Base-by-base conservation (phyloP, 2,329 filamentous ascomycete genomes). In the Aspergillus ochraceoroseus region DNA sequence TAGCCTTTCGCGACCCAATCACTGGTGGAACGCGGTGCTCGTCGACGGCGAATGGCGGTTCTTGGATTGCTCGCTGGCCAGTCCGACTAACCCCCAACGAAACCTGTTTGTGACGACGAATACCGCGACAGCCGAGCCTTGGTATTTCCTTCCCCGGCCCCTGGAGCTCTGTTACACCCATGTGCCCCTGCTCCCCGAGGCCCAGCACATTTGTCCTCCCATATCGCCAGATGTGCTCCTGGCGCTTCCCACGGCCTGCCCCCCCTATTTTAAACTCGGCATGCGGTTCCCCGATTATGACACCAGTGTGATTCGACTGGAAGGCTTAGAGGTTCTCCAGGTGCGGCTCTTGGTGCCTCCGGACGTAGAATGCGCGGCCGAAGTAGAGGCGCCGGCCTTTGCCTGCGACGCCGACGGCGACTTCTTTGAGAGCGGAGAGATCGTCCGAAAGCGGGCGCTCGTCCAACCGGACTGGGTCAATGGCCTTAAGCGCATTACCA, bases 11-110 rank as follows among this genome's bases (percentile, higher is more conserved):
- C 80, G 83, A 19, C 77, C 90, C 0, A 98, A 98, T 57, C 92
- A 98, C 66, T 96, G 85, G 81, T 98, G 92, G 92, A 98, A 98
- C 54, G 82, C 87, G 0, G 87, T 96, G 12, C 70, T 95, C 23
- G 82, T 95, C 6, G 92, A 98, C 62, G 83, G 85, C 14, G 88
- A 95, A 66, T 98, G 92, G 92, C 84, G 92, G 35, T 85, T 96
- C 51, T 87, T 98, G 70, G 92, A 98, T 63, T 92, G 87, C 62
- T 94, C 87, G 23, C 73, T 98, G 32, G 88, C 92, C 3, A 89
- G 84, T 48, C 89, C 90, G 8, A 95, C 90, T 0, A 87, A 96
- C 56, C 90, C 92, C 7, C 81, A 79, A 42, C 79, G 94, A 32
- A 73, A 71, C 11, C 71, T 80, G 20, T 96, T 94, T 65, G 94